Evolutionary conservation across 345 rosid genomes (phyloP).

Genomic region (Moricandia arvensis): DNA sequence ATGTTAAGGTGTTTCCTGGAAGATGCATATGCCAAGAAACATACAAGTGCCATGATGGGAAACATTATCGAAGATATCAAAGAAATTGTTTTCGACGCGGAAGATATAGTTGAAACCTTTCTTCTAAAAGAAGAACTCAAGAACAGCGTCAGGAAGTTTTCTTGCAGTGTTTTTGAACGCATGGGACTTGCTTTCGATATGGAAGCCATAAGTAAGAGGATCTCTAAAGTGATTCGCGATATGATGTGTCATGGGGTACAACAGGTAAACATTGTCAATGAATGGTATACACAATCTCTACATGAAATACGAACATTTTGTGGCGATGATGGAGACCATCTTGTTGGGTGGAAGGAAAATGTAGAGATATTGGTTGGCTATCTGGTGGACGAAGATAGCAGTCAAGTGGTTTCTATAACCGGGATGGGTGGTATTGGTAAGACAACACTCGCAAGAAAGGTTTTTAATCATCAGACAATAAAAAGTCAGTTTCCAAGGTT

Average conservation of each 20-base stretch:
- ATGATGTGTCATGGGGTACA: not conserved
- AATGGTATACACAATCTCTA: not conserved
- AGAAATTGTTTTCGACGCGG: not conserved
- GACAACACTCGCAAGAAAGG: conserved; percentile 41
- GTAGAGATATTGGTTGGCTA: not conserved
- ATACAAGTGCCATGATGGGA: not conserved
- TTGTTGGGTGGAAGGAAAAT: conserved; percentile 44
- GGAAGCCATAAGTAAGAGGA: not conserved
- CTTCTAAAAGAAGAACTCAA: not conserved
- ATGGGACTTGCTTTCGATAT: not conserved
- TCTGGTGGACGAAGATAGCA: not conserved
- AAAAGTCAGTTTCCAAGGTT: conserved; percentile 15
- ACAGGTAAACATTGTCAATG: not conserved
- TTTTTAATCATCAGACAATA: conserved; percentile 2
- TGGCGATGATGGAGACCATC: not conserved
- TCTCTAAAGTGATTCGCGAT: not conserved
- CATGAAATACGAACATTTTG: not conserved
- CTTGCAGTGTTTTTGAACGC: not conserved
- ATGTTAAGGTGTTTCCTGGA: not conserved
- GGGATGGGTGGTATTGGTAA: too few relatives aligned
- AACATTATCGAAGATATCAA: not conserved
- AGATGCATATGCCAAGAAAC: not conserved
- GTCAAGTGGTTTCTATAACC: not conserved
- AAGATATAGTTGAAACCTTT: not conserved
- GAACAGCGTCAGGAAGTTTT: not conserved